Base-by-base conservation (phyloP, 179 eudicot genomes). In the Spinacia oleracea region DNA sequence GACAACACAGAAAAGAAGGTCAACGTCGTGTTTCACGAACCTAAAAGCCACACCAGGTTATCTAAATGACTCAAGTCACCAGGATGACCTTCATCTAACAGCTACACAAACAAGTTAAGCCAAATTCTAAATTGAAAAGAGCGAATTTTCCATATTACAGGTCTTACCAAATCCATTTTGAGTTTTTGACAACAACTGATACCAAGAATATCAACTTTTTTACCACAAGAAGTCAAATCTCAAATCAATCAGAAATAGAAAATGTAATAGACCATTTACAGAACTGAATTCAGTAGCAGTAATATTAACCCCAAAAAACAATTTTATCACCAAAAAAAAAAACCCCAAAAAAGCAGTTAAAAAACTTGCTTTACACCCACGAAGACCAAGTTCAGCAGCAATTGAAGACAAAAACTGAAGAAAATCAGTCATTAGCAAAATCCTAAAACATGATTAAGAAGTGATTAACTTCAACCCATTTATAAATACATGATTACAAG, bases 151-250 rank as follows among this genome's bases (percentile, higher is more conserved):
- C 31, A 46, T 5, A 6, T 16, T 16, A 74, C 21, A 66, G 63
- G 65, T 21, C 35, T 38, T 75, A 48, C 0, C 62, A 40, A 35
- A 25, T 62, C 51, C 42, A 72, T 31, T 79, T 60, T n/a, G n/a
- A n/a, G n/a, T n/a, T n/a, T n/a, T n/a, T 29, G 9, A 70, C 18
- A 53, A 2, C 64, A 32, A 12, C 42, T 32, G 23, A 34, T 53
- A 29, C 42, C 66, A 56, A 53, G 3, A 66, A 5, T 40, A 73
- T n/a, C 21, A 51, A 65, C 40, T 25, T 38, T 42, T 1, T 18
- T 71, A 48, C 20, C 48, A 72, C 31, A 68, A 34, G 25, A 78
- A 72, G 42, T 72, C 62, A 72, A 72, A 72, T 29, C 79, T 66
- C 76, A 59, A 70, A 42, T 25, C 10, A 78, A 59, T 27, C 59